These are phyloP conservation scores for Pythium biforme DNA, from an alignment of 352 stramenopile genomes.

Conservation along the genomic window DNA sequence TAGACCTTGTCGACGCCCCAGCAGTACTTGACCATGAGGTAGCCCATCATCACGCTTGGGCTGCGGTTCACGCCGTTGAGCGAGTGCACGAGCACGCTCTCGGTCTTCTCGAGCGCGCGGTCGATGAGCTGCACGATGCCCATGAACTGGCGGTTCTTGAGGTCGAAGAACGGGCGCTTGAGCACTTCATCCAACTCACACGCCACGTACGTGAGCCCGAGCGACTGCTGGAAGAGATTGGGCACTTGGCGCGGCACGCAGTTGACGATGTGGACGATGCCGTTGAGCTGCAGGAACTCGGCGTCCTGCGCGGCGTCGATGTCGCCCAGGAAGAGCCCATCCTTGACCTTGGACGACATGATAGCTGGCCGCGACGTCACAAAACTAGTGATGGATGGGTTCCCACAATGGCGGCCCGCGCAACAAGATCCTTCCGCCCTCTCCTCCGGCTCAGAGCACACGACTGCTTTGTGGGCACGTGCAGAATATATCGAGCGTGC, in stretches of 20 bases:
- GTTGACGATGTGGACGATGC: slow-evolving; percentile 91
- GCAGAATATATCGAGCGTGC: neutral
- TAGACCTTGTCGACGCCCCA: slow-evolving; percentile 92
- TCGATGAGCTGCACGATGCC: slow-evolving; percentile 79
- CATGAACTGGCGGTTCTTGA: slow-evolving; percentile 86
- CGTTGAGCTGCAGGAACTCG: slow-evolving; percentile 93
- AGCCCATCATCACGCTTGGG: slow-evolving; percentile 83
- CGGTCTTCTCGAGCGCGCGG: slow-evolving; percentile 70
- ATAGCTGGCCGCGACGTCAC: slow-evolving; percentile 5
- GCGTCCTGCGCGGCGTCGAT: slow-evolving; percentile 90
- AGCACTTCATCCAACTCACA: slow-evolving; percentile 75
- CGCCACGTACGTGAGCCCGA: slow-evolving; percentile 78
- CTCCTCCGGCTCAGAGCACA: slow-evolving; percentile 8
- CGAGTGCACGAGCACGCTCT: slow-evolving; percentile 89
- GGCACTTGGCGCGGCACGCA: slow-evolving; percentile 88
- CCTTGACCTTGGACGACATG: slow-evolving; percentile 95
- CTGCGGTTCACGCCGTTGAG: slow-evolving; percentile 80
- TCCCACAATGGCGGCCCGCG: neutral
- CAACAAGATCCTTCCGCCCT: neutral
- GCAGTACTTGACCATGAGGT: slow-evolving; percentile 92
- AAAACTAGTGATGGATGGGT: neutral
- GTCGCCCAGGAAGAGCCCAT: slow-evolving; percentile 93
- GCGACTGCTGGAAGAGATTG: slow-evolving; percentile 89
- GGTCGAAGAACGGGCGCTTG: slow-evolving; percentile 66
- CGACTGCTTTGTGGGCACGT: neutral